A percentile compares a stretch with the other conserved stretches of the same genome.
Evolutionary conservation across 2,329 filamentous ascomycete species (phyloP).

Genomic region (Pyrenochaeta sp.): DNA sequence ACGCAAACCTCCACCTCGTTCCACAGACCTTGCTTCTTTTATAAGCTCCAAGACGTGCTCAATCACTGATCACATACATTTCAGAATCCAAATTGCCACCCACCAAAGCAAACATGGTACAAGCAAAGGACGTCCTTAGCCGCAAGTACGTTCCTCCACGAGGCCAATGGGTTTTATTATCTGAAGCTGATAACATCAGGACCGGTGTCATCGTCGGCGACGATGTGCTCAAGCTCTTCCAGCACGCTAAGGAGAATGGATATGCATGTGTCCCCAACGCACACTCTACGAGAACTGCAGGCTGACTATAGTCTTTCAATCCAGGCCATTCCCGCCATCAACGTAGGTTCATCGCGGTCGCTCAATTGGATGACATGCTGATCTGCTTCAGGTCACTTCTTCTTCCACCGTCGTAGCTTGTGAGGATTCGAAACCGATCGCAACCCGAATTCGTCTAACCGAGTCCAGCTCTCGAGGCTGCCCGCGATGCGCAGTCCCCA

Average conservation of each 20-base stretch:
- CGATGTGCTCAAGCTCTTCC: slow-evolving; percentile 75
- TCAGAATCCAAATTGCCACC: background rate
- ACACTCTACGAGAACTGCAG: slow-evolving; percentile 1
- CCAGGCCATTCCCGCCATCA: slow-evolving; percentile 48
- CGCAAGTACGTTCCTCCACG: slow-evolving; percentile 63
- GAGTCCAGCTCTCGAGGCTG: slow-evolving; percentile 79
- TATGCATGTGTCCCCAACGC: slow-evolving; percentile 13
- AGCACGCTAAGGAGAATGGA: slow-evolving; percentile 85
- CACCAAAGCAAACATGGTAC: slow-evolving; percentile 26
- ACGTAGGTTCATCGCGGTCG: slow-evolving; percentile 22
- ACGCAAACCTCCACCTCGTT: slow-evolving; percentile 15
- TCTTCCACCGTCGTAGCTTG: slow-evolving; percentile 78
- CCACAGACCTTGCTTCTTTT: background rate
- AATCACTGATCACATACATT: background rate
- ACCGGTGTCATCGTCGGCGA: slow-evolving; percentile 66
- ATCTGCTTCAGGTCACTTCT: slow-evolving; percentile 75
- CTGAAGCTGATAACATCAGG: slow-evolving; percentile 16
- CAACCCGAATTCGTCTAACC: slow-evolving; percentile 4
- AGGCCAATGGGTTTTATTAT: background rate
- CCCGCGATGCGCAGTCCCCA: slow-evolving; percentile 87
- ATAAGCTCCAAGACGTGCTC: background rate
- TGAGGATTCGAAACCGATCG: slow-evolving; percentile 2
- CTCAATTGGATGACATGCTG: slow-evolving; percentile 1
- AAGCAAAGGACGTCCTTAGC: slow-evolving; percentile 55
- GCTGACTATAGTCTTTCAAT: slow-evolving; percentile 39